A percentile compares a stretch with the other conserved stretches of the same genome.
These are phyloP conservation scores for Codiaeum variegatum DNA, from an alignment of 441 rosid species.

Conservation along the genomic window DNA sequence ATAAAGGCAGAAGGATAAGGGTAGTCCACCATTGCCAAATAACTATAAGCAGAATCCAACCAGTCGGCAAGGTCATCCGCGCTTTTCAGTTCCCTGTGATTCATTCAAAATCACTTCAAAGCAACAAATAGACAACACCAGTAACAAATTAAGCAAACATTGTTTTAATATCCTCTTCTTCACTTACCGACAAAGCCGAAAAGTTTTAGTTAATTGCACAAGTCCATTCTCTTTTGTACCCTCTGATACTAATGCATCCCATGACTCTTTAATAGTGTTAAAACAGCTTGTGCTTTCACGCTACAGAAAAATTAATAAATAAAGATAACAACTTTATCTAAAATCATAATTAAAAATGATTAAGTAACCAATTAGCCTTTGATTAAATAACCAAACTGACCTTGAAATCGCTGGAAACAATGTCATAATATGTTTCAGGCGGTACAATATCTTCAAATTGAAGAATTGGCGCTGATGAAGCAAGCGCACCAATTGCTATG, in stretches of 20 bases:
- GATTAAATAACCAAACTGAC: constrained; percentile 24
- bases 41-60: constrained; percentile 84
- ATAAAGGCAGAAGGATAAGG: constrained; percentile 71
- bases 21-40: constrained; percentile 85
- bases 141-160: neutral
- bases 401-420: constrained; percentile 76
- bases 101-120: constrained; percentile 15
- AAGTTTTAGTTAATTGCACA: constrained; percentile 51
- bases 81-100: constrained; percentile 58
- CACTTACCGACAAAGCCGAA: constrained; percentile 64
- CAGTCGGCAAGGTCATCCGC: constrained; percentile 57
- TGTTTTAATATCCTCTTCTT: neutral
- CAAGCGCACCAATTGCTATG: constrained; percentile 76
- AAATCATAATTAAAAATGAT: constrained; percentile 3
- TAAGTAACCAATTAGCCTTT: constrained; percentile 2
- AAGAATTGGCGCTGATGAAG: constrained; percentile 90
- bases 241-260: constrained; percentile 51
- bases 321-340: neutral
- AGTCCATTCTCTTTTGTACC: constrained; percentile 69
- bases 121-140: neutral
- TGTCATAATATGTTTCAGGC: constrained; percentile 61
- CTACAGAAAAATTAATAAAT: constrained; percentile 32
- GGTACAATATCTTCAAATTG: constrained; percentile 82
- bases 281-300: constrained; percentile 83
- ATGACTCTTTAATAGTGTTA: constrained; percentile 63